Conservation (phyloP, 495 filamentous ascomycete species). For the Penicillium cataractarum region DNA sequence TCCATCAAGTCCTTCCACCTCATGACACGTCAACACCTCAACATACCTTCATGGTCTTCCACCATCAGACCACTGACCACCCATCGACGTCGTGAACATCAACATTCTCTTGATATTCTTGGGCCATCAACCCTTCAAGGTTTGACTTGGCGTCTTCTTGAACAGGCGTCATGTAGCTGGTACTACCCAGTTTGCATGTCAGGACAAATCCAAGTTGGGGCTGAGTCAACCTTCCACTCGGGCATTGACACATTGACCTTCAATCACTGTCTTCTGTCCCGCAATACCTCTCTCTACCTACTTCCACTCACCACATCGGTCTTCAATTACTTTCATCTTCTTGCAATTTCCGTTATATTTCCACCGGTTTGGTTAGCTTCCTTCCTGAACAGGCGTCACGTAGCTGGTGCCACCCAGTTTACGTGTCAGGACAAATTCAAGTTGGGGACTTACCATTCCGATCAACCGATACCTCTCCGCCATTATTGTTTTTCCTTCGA, state of each 20-base stretch:
- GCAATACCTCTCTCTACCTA: too few relatives aligned
- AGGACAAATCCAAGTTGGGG: neutral
- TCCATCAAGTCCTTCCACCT: neutral
- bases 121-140: neutral
- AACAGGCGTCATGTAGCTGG: slow-evolving; percentile 2
- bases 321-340: neutral
- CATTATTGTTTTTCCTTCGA: neutral
- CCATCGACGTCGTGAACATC: neutral
- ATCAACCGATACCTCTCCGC: neutral
- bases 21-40: too few relatives aligned
- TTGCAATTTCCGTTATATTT: neutral
- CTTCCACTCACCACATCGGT: too few relatives aligned
- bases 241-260: neutral
- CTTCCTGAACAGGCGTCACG: neutral
- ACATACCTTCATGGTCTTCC: neutral
- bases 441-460: neutral
- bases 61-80: neutral
- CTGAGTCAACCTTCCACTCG: neutral
- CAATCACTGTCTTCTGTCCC: neutral
- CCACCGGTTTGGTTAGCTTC: neutral
- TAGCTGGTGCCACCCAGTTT: neutral
- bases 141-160: neutral
- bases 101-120: neutral
- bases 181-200: neutral
- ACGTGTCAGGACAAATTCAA: neutral